Evolutionary conservation across 352 stramenopile genomes (phyloP).

Genomic region (Phytophthora multivora): DNA sequence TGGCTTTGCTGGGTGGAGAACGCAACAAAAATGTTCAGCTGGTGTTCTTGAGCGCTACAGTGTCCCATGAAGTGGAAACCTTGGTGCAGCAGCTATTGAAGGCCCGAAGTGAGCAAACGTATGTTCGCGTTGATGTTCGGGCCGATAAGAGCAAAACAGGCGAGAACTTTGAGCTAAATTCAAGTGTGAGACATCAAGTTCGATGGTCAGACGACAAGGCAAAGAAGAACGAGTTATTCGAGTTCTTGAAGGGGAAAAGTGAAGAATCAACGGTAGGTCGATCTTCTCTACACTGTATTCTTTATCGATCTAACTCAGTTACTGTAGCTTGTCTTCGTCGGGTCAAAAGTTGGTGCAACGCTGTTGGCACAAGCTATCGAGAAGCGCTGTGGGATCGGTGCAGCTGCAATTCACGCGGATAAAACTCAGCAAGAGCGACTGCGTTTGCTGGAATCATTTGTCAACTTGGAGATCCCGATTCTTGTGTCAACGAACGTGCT

Average conservation of each 20-base stretch:
- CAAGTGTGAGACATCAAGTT: constrained; percentile 41
- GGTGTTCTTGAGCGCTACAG: constrained; percentile 67
- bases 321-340: constrained; percentile 74
- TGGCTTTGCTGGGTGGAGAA: constrained; percentile 32
- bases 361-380: constrained; percentile 63
- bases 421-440: constrained; percentile 68
- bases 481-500: constrained; percentile 75
- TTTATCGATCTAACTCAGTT: neutral
- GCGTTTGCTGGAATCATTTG: constrained; percentile 58
- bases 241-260: constrained; percentile 34
- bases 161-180: constrained; percentile 31
- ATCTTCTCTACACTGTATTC: neutral
- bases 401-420: constrained; percentile 62
- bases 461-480: constrained; percentile 49
- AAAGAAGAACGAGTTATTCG: constrained; percentile 68
- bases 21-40: constrained; percentile 34
- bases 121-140: constrained; percentile 42
- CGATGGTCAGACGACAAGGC: constrained; percentile 57
- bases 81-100: constrained; percentile 44
- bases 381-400: constrained; percentile 39
- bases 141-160: constrained; percentile 2
- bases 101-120: constrained; percentile 14
- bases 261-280: constrained; percentile 53
- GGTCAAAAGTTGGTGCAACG: constrained; percentile 61
- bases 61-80: constrained; percentile 46